Evolutionary conservation across 306 rosid species (phyloP).

Genomic region (Inga oerstediana): DNA sequence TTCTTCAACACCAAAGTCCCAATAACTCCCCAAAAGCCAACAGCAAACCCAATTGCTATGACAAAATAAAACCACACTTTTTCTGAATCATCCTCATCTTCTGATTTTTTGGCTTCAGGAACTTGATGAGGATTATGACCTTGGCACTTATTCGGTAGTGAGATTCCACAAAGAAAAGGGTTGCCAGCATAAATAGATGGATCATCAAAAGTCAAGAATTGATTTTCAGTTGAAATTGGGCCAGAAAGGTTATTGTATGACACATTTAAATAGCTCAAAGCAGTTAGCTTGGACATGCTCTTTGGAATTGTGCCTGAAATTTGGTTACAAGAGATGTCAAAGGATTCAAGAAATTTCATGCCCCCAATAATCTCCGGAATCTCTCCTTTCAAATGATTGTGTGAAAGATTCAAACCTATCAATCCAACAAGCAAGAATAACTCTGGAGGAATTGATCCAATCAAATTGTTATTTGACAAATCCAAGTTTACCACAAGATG

Average conservation of each 20-base stretch:
- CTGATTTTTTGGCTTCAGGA: no score
- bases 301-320: background rate
- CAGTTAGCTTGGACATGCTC: background rate
- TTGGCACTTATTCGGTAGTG: background rate
- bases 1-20: no score
- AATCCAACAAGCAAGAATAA: no score
- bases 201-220: background rate
- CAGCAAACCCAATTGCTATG: no score
- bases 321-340: background rate
- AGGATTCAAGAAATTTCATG: background rate
- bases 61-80: no score
- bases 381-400: no score
- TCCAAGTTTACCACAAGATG: background rate
- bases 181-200: background rate
- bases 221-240: background rate
- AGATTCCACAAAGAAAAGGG: background rate
- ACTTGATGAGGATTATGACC: background rate
- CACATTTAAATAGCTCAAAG: background rate
- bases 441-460: no score
- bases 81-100: no score
- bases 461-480: no score
- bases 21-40: no score
- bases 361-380: background rate
- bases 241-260: background rate
- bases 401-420: no score